Evolutionary conservation across 768 basidiomycete genomes (phyloP).

Genomic region (Termitomyces sp.): DNA sequence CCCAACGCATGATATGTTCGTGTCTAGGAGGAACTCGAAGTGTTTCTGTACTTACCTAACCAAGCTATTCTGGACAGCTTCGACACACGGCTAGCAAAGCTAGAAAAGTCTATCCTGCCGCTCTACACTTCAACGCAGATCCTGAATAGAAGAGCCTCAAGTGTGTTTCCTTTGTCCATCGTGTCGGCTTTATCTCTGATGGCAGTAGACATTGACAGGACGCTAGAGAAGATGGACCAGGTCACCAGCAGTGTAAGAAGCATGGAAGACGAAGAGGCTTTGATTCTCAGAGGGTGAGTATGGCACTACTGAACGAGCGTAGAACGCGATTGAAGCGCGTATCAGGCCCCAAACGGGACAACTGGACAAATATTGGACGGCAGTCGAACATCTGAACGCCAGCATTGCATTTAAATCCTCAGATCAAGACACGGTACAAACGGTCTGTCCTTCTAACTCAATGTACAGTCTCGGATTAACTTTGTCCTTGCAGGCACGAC

Average conservation of each 20-base stretch:
- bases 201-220: conserved; percentile 69
- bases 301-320: background rate
- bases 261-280: conserved; percentile 69
- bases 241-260: conserved; percentile 72
- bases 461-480: background rate
- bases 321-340: background rate
- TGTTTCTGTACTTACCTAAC: conserved; percentile 23
- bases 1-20: conserved; percentile 82
- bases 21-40: background rate
- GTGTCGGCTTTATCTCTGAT: background rate
- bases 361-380: conserved; percentile 61
- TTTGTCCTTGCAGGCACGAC: conserved; percentile 40
- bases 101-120: conserved; percentile 82
- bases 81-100: conserved; percentile 72
- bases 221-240: conserved; percentile 73
- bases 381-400: conserved; percentile 71
- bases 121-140: conserved; percentile 76
- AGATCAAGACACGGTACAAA: conserved; percentile 49
- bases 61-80: conserved; percentile 80
- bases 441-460: conserved; percentile 27
- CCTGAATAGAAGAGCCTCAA: conserved; percentile 64
- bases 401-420: conserved; percentile 71
- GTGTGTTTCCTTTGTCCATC: conserved; percentile 36
- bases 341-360: conserved; percentile 66
- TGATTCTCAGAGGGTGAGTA: conserved; percentile 71